Conservation (phyloP, 83 land plant species). For the Picea abies region DNA sequence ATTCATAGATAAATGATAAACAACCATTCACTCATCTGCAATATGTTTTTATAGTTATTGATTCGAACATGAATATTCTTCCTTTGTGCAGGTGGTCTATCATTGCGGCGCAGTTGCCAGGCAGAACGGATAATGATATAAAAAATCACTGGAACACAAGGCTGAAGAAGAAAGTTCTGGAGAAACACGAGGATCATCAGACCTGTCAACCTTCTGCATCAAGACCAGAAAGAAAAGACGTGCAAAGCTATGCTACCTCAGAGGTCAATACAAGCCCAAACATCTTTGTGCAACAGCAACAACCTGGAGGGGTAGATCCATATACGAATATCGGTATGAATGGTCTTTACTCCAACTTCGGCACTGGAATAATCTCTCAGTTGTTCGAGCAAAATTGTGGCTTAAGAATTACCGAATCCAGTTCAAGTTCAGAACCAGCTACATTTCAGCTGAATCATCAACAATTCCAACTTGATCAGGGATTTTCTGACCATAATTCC, state of each 20-base stretch:
- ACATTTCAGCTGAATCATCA: constrained; percentile 7
- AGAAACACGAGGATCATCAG: constrained; percentile 40
- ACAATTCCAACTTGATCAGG: not conserved
- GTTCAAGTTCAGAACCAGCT: not conserved
- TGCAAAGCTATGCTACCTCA: constrained; percentile 3
- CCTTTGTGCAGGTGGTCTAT: constrained; percentile 22
- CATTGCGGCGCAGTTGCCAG: too few species aligned
- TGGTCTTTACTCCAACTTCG: not conserved
- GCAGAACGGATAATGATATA: too few species aligned
- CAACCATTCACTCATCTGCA: too few species aligned
- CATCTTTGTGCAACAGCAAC: not conserved
- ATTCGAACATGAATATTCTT: too few species aligned
- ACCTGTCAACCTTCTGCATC: constrained; percentile 14
- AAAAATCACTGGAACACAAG: too few species aligned
- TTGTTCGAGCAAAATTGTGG: constrained; percentile 2
- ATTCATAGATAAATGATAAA: too few species aligned
- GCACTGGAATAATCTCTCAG: not conserved
- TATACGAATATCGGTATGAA: not conserved
- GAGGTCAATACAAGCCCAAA: constrained; percentile 4
- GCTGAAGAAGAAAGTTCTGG: constrained; percentile 36
- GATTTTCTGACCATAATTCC: not conserved
- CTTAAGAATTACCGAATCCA: not conserved
- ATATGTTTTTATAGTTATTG: too few species aligned
- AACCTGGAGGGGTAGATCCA: not conserved
- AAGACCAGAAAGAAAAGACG: constrained; percentile 19